Base-by-base conservation (phyloP, 2,329 filamentous ascomycete species). In the Epichloe coenophiala region DNA sequence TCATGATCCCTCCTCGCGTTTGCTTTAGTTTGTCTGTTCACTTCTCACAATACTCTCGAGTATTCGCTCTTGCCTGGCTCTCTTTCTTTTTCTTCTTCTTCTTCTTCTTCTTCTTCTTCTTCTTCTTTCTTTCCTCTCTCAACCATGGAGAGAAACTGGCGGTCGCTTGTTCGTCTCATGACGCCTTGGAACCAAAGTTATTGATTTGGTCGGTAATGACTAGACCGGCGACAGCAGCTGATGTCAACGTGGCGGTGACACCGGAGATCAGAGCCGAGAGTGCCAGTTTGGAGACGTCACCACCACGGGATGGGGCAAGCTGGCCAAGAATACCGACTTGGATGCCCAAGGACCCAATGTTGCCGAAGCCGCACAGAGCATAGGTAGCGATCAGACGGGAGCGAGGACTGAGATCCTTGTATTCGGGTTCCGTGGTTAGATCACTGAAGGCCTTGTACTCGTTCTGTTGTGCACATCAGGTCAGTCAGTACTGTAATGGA, bases 251-350 rank as follows among this genome's bases (percentile, higher is more conserved):
- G 31, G 84, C 79, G 53, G 94, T 70, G 36, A 93, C 80, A 61
- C 89, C 88, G 0, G 86, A 84, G 48, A 89, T 64, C 55, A 95
- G 75, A 5, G 88, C 86, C 35, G 84, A 89, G 19, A 94, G 52
- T 3, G 88, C 88, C 31, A 95, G 76, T 45, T 75, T 75, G 4
- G 86, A 83, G 11, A 95, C 83, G 58, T 93, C 86, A 51, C 83
- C 86, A 38, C 79, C 76, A 43, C 88, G 80, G 4, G 74, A 73
- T 0, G 88, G 88, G 0, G 86, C 83, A 54, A 95, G 79, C 69
- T 94, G 88, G 4, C 84, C 80, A 48, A 95, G 75, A 52, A 94
- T 87, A 71, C 88, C 88, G 54, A 95, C 93, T 68, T 95, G 88
- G 51, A 88, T 91, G 63, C 88, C 88, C 45, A 95, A 77, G 33